A percentile compares a stretch with the other conserved stretches of the same genome.
Evolutionary conservation across 768 basidiomycete species (phyloP).

Genomic region (Termitomyces sp.): DNA sequence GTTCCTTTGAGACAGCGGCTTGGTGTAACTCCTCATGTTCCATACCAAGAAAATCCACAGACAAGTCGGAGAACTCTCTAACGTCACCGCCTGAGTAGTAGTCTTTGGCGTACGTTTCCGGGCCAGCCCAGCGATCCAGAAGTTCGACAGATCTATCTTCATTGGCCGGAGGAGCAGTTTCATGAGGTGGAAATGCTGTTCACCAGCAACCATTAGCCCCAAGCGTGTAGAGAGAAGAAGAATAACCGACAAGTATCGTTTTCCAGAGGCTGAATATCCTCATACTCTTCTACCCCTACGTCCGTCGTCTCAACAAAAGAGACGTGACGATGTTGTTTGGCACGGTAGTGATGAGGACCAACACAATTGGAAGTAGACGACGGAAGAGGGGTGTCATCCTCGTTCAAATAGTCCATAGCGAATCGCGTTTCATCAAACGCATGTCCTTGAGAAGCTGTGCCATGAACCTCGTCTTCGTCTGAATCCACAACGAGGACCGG

Average conservation of each 20-base stretch:
- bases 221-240: not conserved
- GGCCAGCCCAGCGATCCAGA: constrained; percentile 31
- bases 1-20: not conserved
- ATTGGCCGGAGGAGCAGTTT: constrained; percentile 15
- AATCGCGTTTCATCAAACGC: constrained; percentile 11
- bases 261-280: constrained; percentile 26
- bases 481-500: constrained; percentile 19
- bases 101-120: constrained; percentile 31
- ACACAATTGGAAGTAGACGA: not conserved
- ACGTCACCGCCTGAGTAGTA: constrained; percentile 29
- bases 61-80: not conserved
- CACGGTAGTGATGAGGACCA: constrained; percentile 4
- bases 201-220: not conserved
- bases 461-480: constrained; percentile 17
- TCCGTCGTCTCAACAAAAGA: not conserved
- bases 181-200: constrained; percentile 16
- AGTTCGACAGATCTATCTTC: constrained; percentile 21
- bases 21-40: not conserved
- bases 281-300: constrained; percentile 1
- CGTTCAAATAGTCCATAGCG: constrained; percentile 11
- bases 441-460: not conserved
- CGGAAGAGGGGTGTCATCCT: constrained; percentile 1
- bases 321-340: not conserved
- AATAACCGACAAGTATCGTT: constrained; percentile 26
- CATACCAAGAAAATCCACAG: constrained; percentile 7